Conservation (phyloP, 2,329 filamentous ascomycete genomes). For the Aspergillus hortae region DNA sequence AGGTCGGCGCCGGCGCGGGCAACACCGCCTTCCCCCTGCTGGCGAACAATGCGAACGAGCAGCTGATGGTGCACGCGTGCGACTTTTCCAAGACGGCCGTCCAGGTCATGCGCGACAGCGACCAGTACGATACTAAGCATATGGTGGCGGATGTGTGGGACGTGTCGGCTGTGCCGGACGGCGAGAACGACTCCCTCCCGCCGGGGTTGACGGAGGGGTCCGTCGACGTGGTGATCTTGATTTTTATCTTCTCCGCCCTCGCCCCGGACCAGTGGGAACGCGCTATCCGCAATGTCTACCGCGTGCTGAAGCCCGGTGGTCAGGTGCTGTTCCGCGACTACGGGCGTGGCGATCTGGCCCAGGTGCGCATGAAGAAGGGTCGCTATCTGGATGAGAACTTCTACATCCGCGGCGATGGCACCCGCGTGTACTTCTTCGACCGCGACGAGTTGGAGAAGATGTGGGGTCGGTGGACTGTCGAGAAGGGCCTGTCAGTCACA, state of each 20-base stretch:
- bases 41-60: conserved; percentile 74
- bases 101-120: conserved; percentile 80
- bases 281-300: conserved; percentile 76
- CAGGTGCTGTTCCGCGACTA: conserved; percentile 94
- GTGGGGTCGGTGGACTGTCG: conserved; percentile 59
- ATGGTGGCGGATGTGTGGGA: conserved; percentile 97
- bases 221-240: conserved; percentile 88
- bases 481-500: conserved; percentile 25
- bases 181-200: conserved; percentile 57
- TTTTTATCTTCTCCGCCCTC: conserved; percentile 95
- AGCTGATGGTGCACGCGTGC: conserved; percentile 83
- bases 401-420: conserved; percentile 92
- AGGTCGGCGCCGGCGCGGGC: conserved; percentile 91
- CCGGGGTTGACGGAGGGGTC: conserved; percentile 71
- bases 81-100: conserved; percentile 96
- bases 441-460: conserved; percentile 74
- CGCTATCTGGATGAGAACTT: conserved; percentile 95
- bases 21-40: conserved; percentile 95
- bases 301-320: conserved; percentile 86
- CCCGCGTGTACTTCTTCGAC: conserved; percentile 96
- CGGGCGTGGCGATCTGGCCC: conserved; percentile 88
- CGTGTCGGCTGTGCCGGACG: conserved; percentile 59
- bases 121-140: conserved; percentile 66
- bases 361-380: conserved; percentile 95
- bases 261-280: conserved; percentile 79